Evolutionary conservation across 148 eudicot species (phyloP), one percentile per base, ranked within the genome.

Genomic region (Selenicereus undatus): DNA sequence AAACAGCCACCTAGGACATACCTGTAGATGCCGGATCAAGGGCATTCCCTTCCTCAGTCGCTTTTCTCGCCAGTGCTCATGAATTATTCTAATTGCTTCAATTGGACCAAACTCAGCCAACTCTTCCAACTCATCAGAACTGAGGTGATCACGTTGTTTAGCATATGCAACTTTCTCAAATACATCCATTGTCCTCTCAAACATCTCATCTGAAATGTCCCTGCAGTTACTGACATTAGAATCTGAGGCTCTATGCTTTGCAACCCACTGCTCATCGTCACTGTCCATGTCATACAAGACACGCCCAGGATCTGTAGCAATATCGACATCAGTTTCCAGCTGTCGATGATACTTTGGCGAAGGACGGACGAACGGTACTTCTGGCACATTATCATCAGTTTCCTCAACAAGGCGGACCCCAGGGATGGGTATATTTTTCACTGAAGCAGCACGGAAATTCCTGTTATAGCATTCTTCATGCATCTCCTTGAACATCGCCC

Each of bases 281-380:
- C 99, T 93, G 87, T 96, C 99, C 95, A 96, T 94, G 90, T 96
- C 99, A 88, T 96, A 94, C 70, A 94, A 75, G 56, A 91, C 82
- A 84, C 68, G 90, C 20, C 89, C 86, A 30, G 92, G 93, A 87
- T 96, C 88, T 94, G 92, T 84, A 58, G 94, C 98, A 89, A 93
- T 88, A 70, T 94, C 98, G 50, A 88, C 84, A 89, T 96, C 99
- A 78, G 82, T 88, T 80, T 92, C 91, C 77, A 89, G 77, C 86
- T 96, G 99, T 21, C 84, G 86, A 74, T 90, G 78, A 85, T 96
- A 96, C 81, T 83, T 87, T 45, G 85, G 75, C 32, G 90, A 84
- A 81, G 87, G 85, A 54, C 93, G 94, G 71, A 85, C 73, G 76
- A 86, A 92, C 26, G 92, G 89, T 71, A 85, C 83, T 48, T 91